Conservation (phyloP, 805 yeast genomes). For the Ogataea trehaloabstinens region DNA sequence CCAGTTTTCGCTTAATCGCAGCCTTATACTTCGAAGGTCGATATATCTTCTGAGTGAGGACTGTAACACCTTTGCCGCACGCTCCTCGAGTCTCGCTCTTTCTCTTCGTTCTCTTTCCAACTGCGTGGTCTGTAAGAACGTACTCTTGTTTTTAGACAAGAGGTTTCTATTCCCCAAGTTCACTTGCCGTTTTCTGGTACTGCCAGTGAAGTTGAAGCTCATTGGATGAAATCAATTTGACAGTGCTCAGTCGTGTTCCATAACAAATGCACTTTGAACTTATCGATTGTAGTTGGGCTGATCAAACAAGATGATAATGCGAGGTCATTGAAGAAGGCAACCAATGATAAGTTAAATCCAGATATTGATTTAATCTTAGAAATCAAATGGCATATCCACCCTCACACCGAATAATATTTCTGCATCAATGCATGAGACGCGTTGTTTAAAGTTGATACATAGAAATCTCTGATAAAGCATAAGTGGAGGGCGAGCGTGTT, state of each 20-base stretch:
- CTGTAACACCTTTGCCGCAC: slow-evolving; percentile 53
- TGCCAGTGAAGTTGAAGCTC: slow-evolving; percentile 34
- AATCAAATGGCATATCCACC: no score
- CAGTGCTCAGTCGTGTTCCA: slow-evolving; percentile 5
- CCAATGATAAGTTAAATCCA: no score
- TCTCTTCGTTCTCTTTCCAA: slow-evolving; percentile 68
- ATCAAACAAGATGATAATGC: no score
- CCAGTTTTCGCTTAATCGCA: slow-evolving; percentile 22
- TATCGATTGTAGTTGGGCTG: no score
- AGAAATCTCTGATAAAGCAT: no score
- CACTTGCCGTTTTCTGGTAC: slow-evolving; percentile 36
- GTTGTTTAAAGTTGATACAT: no score
- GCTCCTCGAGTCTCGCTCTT: slow-evolving; percentile 44
- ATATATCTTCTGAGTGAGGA: slow-evolving; percentile 41
- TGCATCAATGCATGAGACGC: no score
- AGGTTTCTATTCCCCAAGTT: slow-evolving; percentile 45
- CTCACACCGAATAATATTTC: no score
- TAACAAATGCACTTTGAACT: slow-evolving; percentile 5
- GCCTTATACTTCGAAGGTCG: slow-evolving; percentile 30
- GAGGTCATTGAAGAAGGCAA: no score
- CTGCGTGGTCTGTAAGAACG: slow-evolving; percentile 61
- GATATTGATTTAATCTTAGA: no score
- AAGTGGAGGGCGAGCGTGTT: no score
- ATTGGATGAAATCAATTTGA: slow-evolving; percentile 15
- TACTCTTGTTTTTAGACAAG: slow-evolving; percentile 33